Base-by-base conservation (phyloP, 2,329 filamentous ascomycete species). In the Didymella pomorum region DNA sequence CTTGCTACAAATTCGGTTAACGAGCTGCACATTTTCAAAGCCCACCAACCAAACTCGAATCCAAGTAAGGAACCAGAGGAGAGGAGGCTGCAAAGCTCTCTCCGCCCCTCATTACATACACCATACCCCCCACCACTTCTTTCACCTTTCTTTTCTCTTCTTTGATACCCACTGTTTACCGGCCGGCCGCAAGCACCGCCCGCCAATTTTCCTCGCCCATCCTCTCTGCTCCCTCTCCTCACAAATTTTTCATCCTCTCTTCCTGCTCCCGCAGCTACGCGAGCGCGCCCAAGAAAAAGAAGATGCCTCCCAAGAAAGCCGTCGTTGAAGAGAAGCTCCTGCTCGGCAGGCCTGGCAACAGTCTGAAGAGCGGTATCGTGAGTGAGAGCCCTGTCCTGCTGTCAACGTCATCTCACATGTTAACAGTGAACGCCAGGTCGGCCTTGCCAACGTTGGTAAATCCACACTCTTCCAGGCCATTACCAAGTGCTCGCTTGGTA, bases 401-500 rank as follows among this genome's bases (percentile, higher is more conserved):
- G 46, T 74, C 61, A 59, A 60, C 66, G 70, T 75, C 71, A 70
- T 77, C 62, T 71, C 71, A 71, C 53, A 45, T 55, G 49, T 80
- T 80, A 76, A 81, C 76, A 77, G 71, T 77, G 68, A 69, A 71
- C 72, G 74, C 62, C 79, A 97, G 93, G 93, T 99, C 80, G 95
- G 95, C 82, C 89, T 99, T 75, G 95, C 95, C 80, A 99, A 99
- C 81, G 96, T 99, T 72, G 95, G 95, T 80, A 99, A 99, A 84
- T 99, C 95, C 68, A 99, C 96, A 31, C 88, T 99, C 73, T 99
- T 99, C 87, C 96, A 99, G 85, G 93, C 95, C 77, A 97, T 99
- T 81, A 99, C 95, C 78, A 98, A 97, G 85, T 97, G 90, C 81
- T 88, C 88, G 67, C 89, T 99, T 74, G 95, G 96, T 82, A 99